Conservation (phyloP, 345 rosid genomes). For the Camelina neglecta region DNA sequence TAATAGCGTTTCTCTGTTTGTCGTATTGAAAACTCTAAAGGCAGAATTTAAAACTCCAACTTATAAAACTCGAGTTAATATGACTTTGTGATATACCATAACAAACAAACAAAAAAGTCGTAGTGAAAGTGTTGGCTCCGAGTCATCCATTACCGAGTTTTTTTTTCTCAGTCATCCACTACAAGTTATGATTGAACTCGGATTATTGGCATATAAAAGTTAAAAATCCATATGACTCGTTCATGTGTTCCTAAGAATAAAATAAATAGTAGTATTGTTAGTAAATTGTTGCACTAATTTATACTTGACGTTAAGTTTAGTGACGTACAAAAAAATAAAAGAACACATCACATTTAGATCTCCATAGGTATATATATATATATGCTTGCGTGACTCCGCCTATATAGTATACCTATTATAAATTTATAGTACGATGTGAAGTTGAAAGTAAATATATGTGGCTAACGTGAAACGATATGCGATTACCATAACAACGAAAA, state of each 20-base stretch:
- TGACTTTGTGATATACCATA: not conserved
- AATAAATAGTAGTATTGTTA: not conserved
- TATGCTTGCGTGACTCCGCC: constrained; percentile 37
- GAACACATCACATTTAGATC: constrained; percentile 23
- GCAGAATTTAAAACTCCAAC: not conserved
- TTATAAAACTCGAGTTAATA: not conserved
- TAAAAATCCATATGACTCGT: constrained; percentile 4
- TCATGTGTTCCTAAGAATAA: not conserved
- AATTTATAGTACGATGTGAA: constrained; percentile 18
- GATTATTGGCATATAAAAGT: not conserved
- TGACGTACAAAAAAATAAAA: constrained; percentile 6
- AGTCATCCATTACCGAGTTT: constrained; percentile 11
- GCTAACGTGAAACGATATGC: constrained; percentile 37
- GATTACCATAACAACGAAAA: constrained; percentile 32
- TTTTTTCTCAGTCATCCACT: not conserved
- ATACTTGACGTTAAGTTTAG: constrained; percentile 2
- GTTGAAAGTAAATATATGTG: constrained; percentile 26
- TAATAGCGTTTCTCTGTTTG: not conserved
- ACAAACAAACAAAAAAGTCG: not conserved
- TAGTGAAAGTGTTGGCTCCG: constrained; percentile 29
- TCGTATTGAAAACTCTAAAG: constrained; percentile 6
- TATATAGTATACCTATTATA: not conserved
- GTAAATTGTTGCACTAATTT: not conserved
- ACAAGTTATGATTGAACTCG: not conserved
- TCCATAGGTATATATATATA: constrained; percentile 1